Base-by-base conservation (phyloP, 768 basidiomycete species). In the Pleurotus tuber-regium region DNA sequence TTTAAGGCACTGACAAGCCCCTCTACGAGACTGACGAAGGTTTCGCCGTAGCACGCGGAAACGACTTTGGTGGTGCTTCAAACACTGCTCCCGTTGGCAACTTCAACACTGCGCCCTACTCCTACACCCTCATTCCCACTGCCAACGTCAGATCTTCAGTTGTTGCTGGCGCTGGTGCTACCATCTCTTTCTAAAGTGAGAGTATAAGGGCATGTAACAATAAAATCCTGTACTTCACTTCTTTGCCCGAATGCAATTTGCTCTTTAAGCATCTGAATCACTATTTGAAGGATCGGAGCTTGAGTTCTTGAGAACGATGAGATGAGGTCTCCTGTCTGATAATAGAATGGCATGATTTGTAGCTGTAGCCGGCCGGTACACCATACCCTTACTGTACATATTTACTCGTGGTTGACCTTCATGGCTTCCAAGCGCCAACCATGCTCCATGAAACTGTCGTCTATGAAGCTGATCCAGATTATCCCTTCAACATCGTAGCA, bases 401-500 rank as follows among this genome's bases (percentile, higher is more conserved):
- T 48, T 48, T 48, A 48, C 30, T 35, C 18, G 28, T 16, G 41
- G 41, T 42, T 23, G 18, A 31, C 46, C 46, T 48, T 25, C 46
- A 48, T 48, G 46, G 46, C 23, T 24, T 11, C 38, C 39, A 50
- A 30, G 49, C 49, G 35, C 39, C 38, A 35, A 41, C 46, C 41
- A 54, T 57, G 56, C 39, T 50, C 21, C 49, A 57, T 43, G 42
- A 57, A 46, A 26, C 56, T 14, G 54, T 74, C 21, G 62, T 61
- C 44, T 70, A 75, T 49, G 63, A 67, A 23, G 77, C 78, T 12
- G 60, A 67, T 5, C 52, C 54, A 24, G 69, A 63, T 48, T 80
- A 80, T 53, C 75, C 80, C 0, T 68, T 83, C 42, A 68, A 69
- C 56, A 67, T 79, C 39, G 77, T 76, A 6, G 83, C 82, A 12